phyloP scores from a whole-genome alignment of 1,284 basidiomycete species.

The Cystobasidium sp. region DNA sequence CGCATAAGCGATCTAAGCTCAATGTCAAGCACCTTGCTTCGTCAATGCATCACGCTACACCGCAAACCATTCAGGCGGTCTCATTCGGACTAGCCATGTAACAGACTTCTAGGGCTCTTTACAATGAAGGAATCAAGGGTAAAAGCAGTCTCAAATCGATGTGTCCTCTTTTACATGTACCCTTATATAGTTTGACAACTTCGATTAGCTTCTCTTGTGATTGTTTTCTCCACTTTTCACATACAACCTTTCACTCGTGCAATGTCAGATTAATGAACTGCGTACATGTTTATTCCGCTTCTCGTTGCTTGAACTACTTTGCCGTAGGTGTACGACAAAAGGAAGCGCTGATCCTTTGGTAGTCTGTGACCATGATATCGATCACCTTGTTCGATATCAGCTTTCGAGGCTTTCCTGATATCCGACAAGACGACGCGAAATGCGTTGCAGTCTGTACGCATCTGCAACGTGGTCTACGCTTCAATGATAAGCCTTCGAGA shows the following conservation, averaged over 20 bases:
- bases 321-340: not conserved
- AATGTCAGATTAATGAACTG: not conserved
- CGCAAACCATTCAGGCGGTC: not conserved
- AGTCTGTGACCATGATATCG: no score
- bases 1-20: constrained; percentile 17
- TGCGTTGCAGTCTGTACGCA: no score
- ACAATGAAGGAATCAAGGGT: not conserved
- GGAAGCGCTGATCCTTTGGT: no score
- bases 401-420: no score
- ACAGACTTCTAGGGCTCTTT: no score
- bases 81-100: not conserved
- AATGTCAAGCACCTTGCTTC: not conserved
- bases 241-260: not conserved
- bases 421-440: no score
- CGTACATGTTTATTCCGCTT: not conserved
- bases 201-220: constrained; percentile 16
- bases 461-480: no score
- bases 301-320: not conserved
- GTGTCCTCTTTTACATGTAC: not conserved
- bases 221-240: not conserved
- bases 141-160: not conserved
- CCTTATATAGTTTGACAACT: not conserved
- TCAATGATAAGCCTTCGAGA: no score
- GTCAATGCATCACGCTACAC: not conserved
- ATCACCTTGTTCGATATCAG: no score